Conservation (phyloP, 2,329 filamentous ascomycete genomes). For the Diaporthe sp. region DNA sequence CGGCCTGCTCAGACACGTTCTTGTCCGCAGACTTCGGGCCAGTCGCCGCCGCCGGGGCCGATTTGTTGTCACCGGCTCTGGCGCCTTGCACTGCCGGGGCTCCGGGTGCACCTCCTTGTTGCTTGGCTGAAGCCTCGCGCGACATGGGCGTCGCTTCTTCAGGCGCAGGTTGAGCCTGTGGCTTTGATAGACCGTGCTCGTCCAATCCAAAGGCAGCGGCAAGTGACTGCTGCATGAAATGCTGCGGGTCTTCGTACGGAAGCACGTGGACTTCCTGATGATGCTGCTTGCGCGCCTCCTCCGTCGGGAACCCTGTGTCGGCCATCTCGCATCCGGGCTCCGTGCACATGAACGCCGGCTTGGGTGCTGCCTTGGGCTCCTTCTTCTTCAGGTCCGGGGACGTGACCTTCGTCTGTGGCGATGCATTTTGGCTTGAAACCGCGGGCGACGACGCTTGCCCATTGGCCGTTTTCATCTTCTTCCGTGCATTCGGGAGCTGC, state of each 20-base stretch:
- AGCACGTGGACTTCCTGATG: conserved; percentile 71
- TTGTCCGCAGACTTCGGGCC: conserved; percentile 46
- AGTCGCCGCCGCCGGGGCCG: conserved; percentile 40
- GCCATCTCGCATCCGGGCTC: conserved; percentile 69
- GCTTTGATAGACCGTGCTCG: conserved; percentile 60
- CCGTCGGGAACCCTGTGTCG: conserved; percentile 63
- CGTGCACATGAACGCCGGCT: conserved; percentile 64
- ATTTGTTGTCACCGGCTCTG: conserved; percentile 47
- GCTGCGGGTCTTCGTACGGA: conserved; percentile 67
- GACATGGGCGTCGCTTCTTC: conserved; percentile 64
- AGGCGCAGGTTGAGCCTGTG: conserved; percentile 50
- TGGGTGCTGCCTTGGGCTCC: conserved; percentile 52
- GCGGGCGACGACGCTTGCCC: conserved; percentile 54
- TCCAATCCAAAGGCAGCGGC: conserved; percentile 66
- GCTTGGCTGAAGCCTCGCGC: conserved; percentile 65
- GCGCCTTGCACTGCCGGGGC: conserved; percentile 55
- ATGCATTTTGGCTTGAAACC: conserved; percentile 45
- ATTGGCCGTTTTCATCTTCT: conserved; percentile 66
- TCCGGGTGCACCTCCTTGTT: conserved; percentile 61
- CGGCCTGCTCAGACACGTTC: conserved; percentile 47
- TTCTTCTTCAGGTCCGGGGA: conserved; percentile 62
- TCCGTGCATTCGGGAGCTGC: conserved; percentile 66
- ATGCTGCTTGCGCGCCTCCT: conserved; percentile 68
- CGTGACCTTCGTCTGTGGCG: conserved; percentile 55
- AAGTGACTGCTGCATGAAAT: conserved; percentile 66